A percentile compares a stretch with the other conserved stretches of the same genome.
phyloP scores from a whole-genome alignment of 805 yeast genomes.

The Yamadazyma laniorum region DNA sequence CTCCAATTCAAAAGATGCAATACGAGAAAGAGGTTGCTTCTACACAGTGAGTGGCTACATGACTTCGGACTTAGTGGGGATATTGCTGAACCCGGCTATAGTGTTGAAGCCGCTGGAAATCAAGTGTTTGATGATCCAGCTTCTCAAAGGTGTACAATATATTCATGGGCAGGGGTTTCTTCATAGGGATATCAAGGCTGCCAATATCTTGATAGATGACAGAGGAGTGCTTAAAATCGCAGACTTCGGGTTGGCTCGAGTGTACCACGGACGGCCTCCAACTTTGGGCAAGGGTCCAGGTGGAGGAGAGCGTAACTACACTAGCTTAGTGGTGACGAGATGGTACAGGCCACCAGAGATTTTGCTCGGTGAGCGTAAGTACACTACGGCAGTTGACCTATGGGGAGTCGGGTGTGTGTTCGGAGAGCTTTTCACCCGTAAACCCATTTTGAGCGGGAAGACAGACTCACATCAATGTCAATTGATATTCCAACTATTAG shows the following conservation, averaged over 20 bases:
- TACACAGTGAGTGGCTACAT: conserved; percentile 92
- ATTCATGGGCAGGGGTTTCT: conserved; percentile 60
- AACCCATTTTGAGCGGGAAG: conserved; percentile 82
- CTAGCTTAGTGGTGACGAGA: conserved; percentile 81
- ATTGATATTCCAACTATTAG: conserved; percentile 74
- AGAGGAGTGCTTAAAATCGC: conserved; percentile 84
- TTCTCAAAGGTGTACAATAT: conserved; percentile 76
- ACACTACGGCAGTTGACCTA: conserved; percentile 93
- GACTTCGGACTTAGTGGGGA: conserved; percentile 88
- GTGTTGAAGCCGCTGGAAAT: conserved; percentile 61
- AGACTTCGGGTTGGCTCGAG: conserved; percentile 91
- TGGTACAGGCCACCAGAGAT: conserved; percentile 98
- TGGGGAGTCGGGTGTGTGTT: conserved; percentile 98
- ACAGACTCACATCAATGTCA: conserved; percentile 88
- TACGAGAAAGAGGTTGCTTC: conserved; percentile 48
- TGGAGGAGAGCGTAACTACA: conserved; percentile 52
- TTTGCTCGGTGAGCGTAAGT: conserved; percentile 76
- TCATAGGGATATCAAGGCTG: conserved; percentile 94
- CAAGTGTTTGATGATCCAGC: conserved; percentile 78
- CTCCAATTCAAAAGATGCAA: conserved; percentile 29
- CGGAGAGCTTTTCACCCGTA: conserved; percentile 80
- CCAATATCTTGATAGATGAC: conserved; percentile 81
- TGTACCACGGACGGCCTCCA: conserved; percentile 63
- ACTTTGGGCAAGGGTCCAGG: conserved; percentile 52
- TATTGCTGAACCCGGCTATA: conserved; percentile 76